Evolutionary conservation across 1,284 basidiomycete genomes (phyloP).

Genomic region (Vanrija sp.): DNA sequence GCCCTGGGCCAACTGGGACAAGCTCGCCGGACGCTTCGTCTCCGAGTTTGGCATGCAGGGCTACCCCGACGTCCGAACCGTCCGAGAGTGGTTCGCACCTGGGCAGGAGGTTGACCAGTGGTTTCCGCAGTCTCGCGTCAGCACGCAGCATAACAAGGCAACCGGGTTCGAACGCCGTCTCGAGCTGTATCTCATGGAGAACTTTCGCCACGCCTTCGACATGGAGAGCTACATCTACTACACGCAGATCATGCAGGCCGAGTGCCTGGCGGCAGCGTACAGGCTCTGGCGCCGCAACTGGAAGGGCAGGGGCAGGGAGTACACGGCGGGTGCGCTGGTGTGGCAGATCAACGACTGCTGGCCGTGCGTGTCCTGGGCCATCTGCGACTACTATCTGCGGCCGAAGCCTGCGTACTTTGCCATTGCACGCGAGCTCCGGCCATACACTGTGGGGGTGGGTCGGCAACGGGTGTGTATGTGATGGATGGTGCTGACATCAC

Average conservation of each 20-base stretch:
- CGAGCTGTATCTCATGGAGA: constrained; percentile 85
- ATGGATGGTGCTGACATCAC: not conserved
- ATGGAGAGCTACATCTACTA: constrained; percentile 79
- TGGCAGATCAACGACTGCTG: constrained; percentile 83
- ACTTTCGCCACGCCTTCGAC: constrained; percentile 77
- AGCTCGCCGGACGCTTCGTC: constrained; percentile 75
- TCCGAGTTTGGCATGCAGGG: constrained; percentile 57
- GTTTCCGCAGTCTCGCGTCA: constrained; percentile 78
- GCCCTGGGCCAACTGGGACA: constrained; percentile 85
- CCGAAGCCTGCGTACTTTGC: constrained; percentile 71
- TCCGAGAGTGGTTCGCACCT: constrained; percentile 63
- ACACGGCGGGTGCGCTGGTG: constrained; percentile 70
- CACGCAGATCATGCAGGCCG: constrained; percentile 79
- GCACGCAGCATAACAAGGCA: constrained; percentile 83
- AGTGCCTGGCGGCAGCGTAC: constrained; percentile 68
- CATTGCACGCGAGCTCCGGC: constrained; percentile 65
- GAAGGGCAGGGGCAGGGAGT: constrained; percentile 64
- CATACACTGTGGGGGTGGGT: constrained; percentile 70
- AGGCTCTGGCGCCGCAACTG: constrained; percentile 70
- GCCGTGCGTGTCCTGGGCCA: constrained; percentile 75
- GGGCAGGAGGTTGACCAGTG: constrained; percentile 55
- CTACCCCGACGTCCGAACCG: constrained; percentile 76
- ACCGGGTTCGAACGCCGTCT: constrained; percentile 75
- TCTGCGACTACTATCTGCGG: constrained; percentile 70
- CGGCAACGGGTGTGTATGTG: too few relatives aligned